Conservation (phyloP, 208 protist genomes). For the Hexamita inflata region DNA sequence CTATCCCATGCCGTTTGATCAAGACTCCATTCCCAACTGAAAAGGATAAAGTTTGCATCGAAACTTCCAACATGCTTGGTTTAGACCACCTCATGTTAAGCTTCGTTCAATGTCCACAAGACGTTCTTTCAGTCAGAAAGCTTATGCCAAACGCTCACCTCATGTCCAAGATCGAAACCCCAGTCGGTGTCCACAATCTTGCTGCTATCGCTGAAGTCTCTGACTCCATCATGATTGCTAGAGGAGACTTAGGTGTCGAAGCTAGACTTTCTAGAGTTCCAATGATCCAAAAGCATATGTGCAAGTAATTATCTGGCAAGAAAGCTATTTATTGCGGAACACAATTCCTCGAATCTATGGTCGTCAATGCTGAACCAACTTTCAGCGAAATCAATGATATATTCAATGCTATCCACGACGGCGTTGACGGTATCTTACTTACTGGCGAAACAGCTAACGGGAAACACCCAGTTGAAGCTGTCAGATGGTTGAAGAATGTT, state of each 20-base stretch:
- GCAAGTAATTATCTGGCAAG: not conserved
- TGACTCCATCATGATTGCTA: constrained; percentile 47
- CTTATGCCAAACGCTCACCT: constrained; percentile 13
- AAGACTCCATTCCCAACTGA: not conserved
- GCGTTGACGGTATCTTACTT: constrained; percentile 21
- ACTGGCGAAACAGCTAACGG: constrained; percentile 1
- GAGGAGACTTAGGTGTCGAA: constrained; percentile 43
- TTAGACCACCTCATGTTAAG: not conserved
- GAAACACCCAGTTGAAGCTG: not conserved
- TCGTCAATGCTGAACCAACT: constrained; percentile 37
- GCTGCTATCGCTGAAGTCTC: constrained; percentile 34
- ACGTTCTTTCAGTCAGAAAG: not conserved
- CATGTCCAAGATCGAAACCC: constrained; percentile 51
- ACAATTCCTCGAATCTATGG: constrained; percentile 50
- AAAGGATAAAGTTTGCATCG: constrained; percentile 16
- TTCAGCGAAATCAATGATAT: constrained; percentile 43
- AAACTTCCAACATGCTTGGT: constrained; percentile 17
- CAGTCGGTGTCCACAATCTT: constrained; percentile 40
- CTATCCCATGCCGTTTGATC: constrained; percentile 6
- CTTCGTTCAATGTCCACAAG: not conserved
- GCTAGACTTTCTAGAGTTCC: not conserved
- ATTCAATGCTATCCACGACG: constrained; percentile 40
- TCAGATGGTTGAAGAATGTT: too few species aligned
- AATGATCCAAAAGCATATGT: constrained; percentile 16
- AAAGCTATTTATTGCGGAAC: constrained; percentile 44